phyloP scores from a whole-genome alignment of 2,329 filamentous ascomycete species.

The Aspergillus bombycis region DNA sequence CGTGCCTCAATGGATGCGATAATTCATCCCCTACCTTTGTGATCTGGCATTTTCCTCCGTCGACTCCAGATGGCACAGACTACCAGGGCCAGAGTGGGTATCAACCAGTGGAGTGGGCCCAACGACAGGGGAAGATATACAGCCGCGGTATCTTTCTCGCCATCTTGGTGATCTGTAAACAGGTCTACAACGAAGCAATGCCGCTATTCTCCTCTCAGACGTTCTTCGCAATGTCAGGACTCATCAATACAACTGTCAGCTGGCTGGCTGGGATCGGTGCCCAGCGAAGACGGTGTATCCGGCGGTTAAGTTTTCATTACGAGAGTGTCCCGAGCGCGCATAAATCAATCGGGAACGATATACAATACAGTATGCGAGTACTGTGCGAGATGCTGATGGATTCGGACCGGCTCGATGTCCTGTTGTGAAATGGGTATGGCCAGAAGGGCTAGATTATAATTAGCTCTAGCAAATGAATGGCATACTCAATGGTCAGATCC shows the following conservation, averaged over 20 bases:
- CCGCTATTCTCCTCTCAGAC: neutral
- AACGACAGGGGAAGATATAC: neutral
- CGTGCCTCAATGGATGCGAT: no score
- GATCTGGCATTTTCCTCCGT: no score
- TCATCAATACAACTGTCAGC: neutral
- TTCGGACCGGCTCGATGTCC: neutral
- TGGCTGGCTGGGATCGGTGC: neutral
- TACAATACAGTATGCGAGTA: neutral
- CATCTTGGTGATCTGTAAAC: neutral
- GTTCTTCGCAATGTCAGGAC: neutral
- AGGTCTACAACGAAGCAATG: neutral
- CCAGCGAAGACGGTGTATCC: neutral
- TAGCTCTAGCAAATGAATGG: neutral
- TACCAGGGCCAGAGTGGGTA: no score
- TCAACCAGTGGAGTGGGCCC: no score
- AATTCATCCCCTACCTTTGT: no score
- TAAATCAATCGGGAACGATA: no score
- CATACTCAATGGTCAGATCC: neutral
- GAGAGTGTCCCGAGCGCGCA: neutral
- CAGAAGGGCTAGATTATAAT: neutral
- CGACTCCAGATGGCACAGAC: no score
- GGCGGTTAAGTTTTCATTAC: neutral
- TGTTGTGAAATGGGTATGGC: neutral
- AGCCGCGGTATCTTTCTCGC: neutral
- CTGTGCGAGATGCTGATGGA: neutral